phyloP scores from a whole-genome alignment of 768 basidiomycete species.

The Russula abietina region DNA sequence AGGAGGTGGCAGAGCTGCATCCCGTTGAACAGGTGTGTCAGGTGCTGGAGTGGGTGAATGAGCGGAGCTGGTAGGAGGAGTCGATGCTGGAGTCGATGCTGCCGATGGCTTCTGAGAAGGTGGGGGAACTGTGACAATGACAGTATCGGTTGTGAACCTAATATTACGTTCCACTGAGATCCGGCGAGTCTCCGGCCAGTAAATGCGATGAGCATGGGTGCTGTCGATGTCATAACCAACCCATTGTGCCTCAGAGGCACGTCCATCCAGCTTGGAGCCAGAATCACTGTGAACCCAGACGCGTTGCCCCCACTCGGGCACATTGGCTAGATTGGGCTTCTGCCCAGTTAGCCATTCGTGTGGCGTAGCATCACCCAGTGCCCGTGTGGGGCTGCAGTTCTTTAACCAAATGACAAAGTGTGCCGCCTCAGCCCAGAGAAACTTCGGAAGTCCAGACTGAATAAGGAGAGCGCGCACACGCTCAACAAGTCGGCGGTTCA shows the following conservation, averaged over 20 bases:
- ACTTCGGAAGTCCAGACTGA: conserved; percentile 11
- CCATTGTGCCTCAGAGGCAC: not conserved
- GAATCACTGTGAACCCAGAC: not conserved
- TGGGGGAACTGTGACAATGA: too few species aligned
- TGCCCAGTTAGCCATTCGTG: too few species aligned
- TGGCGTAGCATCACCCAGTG: not conserved
- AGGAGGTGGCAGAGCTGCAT: too few species aligned
- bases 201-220: not conserved
- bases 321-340: too few species aligned
- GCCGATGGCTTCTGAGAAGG: too few species aligned
- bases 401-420: too few species aligned
- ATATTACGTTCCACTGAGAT: not conserved
- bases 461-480: conserved; percentile 32
- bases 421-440: too few species aligned
- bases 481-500: conserved; percentile 33
- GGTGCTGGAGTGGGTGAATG: too few species aligned
- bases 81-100: too few species aligned
- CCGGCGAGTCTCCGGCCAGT: not conserved
- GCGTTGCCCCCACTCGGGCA: too few species aligned
- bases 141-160: not conserved
- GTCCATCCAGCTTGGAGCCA: not conserved
- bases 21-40: too few species aligned
- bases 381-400: not conserved
- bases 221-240: not conserved
- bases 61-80: too few species aligned